phyloP scores from a whole-genome alignment of 2,329 filamentous ascomycete genomes.

The Talaromyces rugulosus region DNA sequence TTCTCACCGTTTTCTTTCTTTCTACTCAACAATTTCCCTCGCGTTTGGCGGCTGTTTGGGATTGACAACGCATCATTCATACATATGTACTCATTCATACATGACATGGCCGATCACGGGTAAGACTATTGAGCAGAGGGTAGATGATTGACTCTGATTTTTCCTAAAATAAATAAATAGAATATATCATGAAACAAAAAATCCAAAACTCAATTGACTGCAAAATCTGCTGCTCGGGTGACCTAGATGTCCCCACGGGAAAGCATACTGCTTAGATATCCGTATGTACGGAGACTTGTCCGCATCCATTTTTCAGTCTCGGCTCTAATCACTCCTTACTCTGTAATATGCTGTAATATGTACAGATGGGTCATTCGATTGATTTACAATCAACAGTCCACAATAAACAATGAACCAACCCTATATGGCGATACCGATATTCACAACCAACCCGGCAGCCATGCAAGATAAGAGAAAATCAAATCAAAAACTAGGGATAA shows the following conservation, averaged over 20 bases:
- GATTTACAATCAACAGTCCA: not conserved
- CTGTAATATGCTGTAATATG: not conserved
- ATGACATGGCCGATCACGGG: not conserved
- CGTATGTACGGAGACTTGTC: no score
- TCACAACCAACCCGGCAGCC: not conserved
- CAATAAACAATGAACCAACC: not conserved
- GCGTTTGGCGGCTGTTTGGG: not conserved
- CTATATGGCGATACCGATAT: not conserved
- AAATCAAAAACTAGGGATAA: not conserved
- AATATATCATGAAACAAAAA: no score
- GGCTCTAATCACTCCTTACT: not conserved
- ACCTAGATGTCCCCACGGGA: not conserved
- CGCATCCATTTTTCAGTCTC: not conserved
- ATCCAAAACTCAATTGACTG: not conserved
- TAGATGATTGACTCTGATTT: no score
- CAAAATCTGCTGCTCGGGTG: slow-evolving; percentile 6
- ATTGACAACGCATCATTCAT: not conserved
- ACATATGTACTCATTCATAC: no score
- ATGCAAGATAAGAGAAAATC: not conserved
- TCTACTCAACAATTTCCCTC: not conserved
- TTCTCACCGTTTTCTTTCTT: not conserved
- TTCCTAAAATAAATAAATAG: no score
- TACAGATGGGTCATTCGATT: no score
- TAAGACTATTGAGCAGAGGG: no score
- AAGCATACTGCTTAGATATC: no score